Evolutionary conservation across 2,329 filamentous ascomycete genomes (phyloP), one percentile per base, ranked within the genome.

Genomic region (Aspergillaceae sp.): DNA sequence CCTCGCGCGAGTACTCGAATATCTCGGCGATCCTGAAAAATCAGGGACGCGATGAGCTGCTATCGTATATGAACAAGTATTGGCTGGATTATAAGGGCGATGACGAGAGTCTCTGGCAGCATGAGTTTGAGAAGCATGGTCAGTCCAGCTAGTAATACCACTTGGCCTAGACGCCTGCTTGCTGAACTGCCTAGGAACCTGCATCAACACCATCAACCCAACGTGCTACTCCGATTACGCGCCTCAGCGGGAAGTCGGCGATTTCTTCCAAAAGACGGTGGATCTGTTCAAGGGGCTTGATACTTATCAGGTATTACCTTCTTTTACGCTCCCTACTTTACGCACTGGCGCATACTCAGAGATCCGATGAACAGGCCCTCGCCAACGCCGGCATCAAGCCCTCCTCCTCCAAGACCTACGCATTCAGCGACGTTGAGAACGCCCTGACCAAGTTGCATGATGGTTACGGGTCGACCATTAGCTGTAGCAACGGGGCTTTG

Each of bases 101-200:
- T 29, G 73, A 76, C 53, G 75, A 80, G 55, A 65, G 58, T 29
- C 77, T 87, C 56, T 87, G 83, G 83, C 73, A 78, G 55, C 81
- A 85, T 64, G 83, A 87, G 60, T 87, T 81, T 77, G 73, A 75
- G 62, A 86, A 84, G 63, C 83, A 87, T 62, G 84, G 62, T 57
- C 49, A n/a, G 42, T 43, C 11, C 8, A 10, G 5, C 7, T 10
- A 7, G 5, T 11, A 35, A 9, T 35, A n/a, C 9, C 19, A 36
- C n/a, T 3, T 4, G 4, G 34, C 19, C 5, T n/a, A 19, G 34
- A 19, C 5, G 19, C 5, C 5, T 3, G 27, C 10, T 42, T 48
- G 32, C 41, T 30, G n/a, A 28, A 19, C 7, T 33, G 37, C 40
- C 11, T 35, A 57, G 55, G 79, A 30, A 86, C 83, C 8, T 87